Conservation (phyloP, 257 asterid species). For the Vinca minor region DNA sequence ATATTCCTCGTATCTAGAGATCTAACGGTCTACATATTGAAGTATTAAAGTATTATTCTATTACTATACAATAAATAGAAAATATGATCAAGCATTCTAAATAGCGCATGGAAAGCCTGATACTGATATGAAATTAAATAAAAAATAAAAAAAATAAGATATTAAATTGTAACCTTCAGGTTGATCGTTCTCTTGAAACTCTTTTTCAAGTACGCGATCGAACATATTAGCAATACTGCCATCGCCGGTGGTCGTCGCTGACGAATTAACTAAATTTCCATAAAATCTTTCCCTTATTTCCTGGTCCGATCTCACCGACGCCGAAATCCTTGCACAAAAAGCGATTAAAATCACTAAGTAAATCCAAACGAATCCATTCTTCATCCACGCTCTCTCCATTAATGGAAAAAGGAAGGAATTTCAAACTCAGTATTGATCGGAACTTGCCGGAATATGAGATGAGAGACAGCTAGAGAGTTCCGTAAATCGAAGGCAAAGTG, state of each 20-base stretch:
- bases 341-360: slow-evolving; percentile 21
- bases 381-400: slow-evolving; percentile 27
- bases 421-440: neutral
- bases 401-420: slow-evolving; percentile 8
- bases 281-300: slow-evolving; percentile 77
- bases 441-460: neutral
- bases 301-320: slow-evolving; percentile 59
- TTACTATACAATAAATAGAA: neutral
- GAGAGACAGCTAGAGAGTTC: neutral
- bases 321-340: slow-evolving; percentile 23
- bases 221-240: slow-evolving; percentile 87
- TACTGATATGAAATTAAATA: neutral
- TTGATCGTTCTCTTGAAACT: slow-evolving; percentile 84
- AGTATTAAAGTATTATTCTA: too few species aligned
- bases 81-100: neutral
- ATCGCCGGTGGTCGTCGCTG: slow-evolving; percentile 52
- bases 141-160: neutral
- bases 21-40: neutral
- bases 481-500: slow-evolving; percentile 7
- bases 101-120: neutral
- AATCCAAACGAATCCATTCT: slow-evolving; percentile 18
- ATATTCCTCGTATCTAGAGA: neutral
- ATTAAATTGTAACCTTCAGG: slow-evolving; percentile 47
- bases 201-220: slow-evolving; percentile 88
- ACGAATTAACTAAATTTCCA: slow-evolving; percentile 66